These are phyloP conservation scores for Vararia minispora DNA, from an alignment of 768 basidiomycete genomes.

Conservation along the genomic window DNA sequence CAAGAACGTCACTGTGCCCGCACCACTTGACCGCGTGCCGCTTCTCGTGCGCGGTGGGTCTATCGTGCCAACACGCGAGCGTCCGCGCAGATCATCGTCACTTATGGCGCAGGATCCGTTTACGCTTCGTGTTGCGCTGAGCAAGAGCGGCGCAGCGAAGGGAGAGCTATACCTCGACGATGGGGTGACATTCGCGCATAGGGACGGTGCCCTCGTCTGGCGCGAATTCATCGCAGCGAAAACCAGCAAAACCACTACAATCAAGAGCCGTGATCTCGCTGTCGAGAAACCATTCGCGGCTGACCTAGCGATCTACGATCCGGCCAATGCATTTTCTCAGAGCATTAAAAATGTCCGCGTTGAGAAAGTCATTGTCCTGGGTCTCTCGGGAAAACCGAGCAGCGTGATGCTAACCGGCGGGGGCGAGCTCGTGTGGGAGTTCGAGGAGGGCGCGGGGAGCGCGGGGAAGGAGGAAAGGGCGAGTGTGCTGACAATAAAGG, in stretches of 20 bases:
- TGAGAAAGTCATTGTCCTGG: constrained; percentile 74
- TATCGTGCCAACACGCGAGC: constrained; percentile 78
- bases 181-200: constrained; percentile 71
- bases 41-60: constrained; percentile 86
- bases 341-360: constrained; percentile 60
- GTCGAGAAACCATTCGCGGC: constrained; percentile 30
- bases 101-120: constrained; percentile 91
- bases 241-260: constrained; percentile 31
- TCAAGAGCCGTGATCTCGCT: constrained; percentile 48
- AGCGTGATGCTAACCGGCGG: constrained; percentile 43
- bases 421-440: constrained; percentile 57
- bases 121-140: constrained; percentile 78
- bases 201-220: constrained; percentile 76
- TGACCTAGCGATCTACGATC: constrained; percentile 36
- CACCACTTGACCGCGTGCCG: constrained; percentile 72
- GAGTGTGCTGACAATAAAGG: constrained; percentile 64
- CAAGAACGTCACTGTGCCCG: constrained; percentile 62
- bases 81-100: constrained; percentile 74
- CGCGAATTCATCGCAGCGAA: constrained; percentile 56
- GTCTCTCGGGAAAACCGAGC: constrained; percentile 51
- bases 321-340: constrained; percentile 57
- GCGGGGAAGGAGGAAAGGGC: constrained; percentile 50
- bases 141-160: constrained; percentile 40
- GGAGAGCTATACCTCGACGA: constrained; percentile 96
- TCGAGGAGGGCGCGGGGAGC: constrained; percentile 43